phyloP scores from a whole-genome alignment of 2,329 filamentous ascomycete species.

The Fusarium irregulare region DNA sequence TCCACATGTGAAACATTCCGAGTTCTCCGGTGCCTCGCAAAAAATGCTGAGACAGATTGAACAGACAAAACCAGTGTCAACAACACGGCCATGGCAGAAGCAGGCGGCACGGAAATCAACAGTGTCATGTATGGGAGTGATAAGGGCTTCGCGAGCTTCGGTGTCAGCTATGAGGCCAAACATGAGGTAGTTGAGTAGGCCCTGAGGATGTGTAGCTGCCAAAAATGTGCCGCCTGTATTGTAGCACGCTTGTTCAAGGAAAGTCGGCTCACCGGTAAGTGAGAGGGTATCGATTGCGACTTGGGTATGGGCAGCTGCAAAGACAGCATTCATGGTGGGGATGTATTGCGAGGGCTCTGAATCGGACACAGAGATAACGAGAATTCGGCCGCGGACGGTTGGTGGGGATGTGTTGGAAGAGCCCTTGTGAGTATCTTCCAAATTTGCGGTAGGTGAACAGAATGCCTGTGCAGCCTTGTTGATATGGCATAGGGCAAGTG shows the following conservation, averaged over 20 bases:
- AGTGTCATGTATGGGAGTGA: conserved; percentile 82
- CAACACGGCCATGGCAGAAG: conserved; percentile 92
- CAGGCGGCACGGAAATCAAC: conserved; percentile 99
- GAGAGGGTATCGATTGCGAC: conserved; percentile 95
- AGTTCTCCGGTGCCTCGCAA: conserved; percentile 71
- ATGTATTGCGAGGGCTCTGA: conserved; percentile 92
- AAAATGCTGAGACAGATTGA: conserved; percentile 97
- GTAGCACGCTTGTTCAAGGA: conserved; percentile 87
- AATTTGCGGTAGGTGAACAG: conserved; percentile 63
- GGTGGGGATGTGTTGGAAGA: conserved; percentile 46
- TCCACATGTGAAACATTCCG: conserved; percentile 84
- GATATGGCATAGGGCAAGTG: conserved; percentile 88
- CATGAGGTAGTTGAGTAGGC: conserved; percentile 92
- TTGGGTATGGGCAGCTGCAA: conserved; percentile 87
- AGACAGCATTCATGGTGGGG: conserved; percentile 97
- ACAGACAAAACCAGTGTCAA: conserved; percentile 94
- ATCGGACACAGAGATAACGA: conserved; percentile 90
- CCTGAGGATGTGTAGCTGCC: conserved; percentile 67
- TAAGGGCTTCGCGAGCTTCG: conserved; percentile 68
- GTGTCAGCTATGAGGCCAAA: conserved; percentile 83
- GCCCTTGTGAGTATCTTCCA: conserved; percentile 52
- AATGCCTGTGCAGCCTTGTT: conserved; percentile 81
- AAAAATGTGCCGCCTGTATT: conserved; percentile 70
- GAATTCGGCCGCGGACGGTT: conserved; percentile 70
- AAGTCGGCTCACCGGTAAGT: conserved; percentile 85